Percentiles rank a stretch among this genome's conserved stretches.
phyloP scores from a whole-genome alignment of 345 rosid genomes.

The Laguncularia racemosa region DNA sequence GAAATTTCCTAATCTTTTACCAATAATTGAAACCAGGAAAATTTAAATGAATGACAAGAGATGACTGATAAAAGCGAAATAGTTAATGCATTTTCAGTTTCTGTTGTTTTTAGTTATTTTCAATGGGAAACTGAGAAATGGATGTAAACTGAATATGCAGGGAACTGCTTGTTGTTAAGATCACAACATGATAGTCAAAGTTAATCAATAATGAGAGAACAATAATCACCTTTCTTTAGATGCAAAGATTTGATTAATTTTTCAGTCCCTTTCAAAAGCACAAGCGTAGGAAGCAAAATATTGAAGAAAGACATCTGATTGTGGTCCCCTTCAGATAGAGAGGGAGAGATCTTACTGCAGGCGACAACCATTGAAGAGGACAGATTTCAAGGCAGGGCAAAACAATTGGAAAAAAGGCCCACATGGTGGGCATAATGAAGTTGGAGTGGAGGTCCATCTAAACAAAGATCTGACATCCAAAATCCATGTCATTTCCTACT shows the following conservation, averaged over 20 bases:
- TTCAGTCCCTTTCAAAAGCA: background rate
- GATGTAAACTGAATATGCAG: no score
- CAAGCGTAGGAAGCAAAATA: background rate
- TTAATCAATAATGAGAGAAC: no score
- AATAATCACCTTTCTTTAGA: background rate
- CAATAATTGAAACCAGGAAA: background rate
- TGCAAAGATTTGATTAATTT: background rate
- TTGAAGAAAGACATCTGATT: background rate
- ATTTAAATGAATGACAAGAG: background rate
- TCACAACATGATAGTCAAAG: no score
- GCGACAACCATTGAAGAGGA: no score
- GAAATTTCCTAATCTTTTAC: background rate
- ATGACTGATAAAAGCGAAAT: no score
- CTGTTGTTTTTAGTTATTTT: no score
- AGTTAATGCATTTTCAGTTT: no score
- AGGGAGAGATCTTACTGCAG: background rate
- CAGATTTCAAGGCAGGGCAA: no score
- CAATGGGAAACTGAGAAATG: no score
- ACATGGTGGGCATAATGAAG: slow-evolving; percentile 15
- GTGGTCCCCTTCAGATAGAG: slow-evolving; percentile 2
- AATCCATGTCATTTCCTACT: slow-evolving; percentile 38
- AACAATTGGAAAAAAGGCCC: background rate
- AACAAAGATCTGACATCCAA: slow-evolving; percentile 25
- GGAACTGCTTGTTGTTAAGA: no score
- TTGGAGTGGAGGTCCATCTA: slow-evolving; percentile 30